A percentile compares a stretch with the other conserved stretches of the same genome.
These are phyloP conservation scores for Russula ochroleuca DNA, from an alignment of 768 basidiomycete genomes.

Conservation along the genomic window DNA sequence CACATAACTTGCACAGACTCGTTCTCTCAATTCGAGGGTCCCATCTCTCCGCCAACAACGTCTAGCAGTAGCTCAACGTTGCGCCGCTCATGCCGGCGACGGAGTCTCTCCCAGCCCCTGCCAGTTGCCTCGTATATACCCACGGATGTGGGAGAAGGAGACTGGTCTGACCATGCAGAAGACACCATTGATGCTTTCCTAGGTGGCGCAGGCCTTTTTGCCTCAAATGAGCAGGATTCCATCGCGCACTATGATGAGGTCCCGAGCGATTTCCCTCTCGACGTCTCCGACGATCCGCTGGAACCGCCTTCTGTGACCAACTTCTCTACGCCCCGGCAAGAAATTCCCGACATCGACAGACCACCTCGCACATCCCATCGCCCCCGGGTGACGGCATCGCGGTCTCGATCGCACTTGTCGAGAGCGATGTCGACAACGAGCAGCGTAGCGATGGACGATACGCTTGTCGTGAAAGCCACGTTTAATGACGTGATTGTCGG, in stretches of 20 bases:
- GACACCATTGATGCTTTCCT: conserved; percentile 44
- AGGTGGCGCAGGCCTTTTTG: conserved; percentile 32
- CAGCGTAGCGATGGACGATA: conserved; percentile 19
- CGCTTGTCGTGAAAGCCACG: conserved; percentile 59
- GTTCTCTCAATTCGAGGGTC: background rate
- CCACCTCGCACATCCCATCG: background rate
- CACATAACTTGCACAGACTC: conserved; percentile 1
- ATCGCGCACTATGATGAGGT: background rate
- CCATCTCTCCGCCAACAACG: background rate
- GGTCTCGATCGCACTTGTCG: background rate
- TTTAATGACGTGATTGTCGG: conserved; percentile 59
- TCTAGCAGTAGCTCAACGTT: background rate
- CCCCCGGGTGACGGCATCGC: background rate
- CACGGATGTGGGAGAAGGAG: conserved; percentile 27
- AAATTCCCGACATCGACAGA: background rate
- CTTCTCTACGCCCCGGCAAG: background rate
- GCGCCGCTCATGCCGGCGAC: conserved; percentile 2
- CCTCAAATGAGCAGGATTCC: background rate
- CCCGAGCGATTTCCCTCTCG: background rate
- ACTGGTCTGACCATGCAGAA: conserved; percentile 32
- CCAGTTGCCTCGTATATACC: conserved; percentile 29
- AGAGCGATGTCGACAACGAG: conserved; percentile 1
- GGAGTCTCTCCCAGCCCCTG: conserved; percentile 23
- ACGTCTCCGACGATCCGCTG: background rate
- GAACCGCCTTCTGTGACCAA: background rate